Evolutionary conservation across 2,329 filamentous ascomycete species (phyloP).

Genomic region (Chalara sp.): DNA sequence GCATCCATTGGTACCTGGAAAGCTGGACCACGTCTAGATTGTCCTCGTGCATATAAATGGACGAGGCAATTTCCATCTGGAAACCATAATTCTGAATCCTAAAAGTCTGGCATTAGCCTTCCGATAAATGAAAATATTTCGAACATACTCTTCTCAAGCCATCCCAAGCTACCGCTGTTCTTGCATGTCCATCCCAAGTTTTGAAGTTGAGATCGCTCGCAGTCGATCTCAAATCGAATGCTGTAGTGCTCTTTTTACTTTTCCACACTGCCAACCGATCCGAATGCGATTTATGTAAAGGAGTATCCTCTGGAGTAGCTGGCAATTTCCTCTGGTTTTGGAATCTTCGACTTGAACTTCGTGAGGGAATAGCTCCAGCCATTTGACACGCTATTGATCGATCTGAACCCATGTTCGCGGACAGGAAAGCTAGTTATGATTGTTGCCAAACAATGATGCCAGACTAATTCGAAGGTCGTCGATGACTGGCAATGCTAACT

Average conservation of each 20-base stretch:
- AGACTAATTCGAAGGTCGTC: too few species aligned
- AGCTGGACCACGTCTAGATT: slow-evolving; percentile 58
- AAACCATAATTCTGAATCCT: slow-evolving; percentile 70
- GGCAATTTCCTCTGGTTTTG: too few species aligned
- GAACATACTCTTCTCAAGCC: slow-evolving; percentile 36
- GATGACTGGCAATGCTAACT: too few species aligned
- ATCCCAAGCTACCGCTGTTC: slow-evolving; percentile 33
- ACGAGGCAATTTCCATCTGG: slow-evolving; percentile 62
- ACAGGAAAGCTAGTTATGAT: too few species aligned
- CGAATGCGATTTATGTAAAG: too few species aligned
- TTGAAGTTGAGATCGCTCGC: slow-evolving; percentile 20
- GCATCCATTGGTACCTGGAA: slow-evolving; percentile 57
- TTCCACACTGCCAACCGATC: too few species aligned
- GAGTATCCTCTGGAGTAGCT: too few species aligned
- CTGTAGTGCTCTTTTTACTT: neutral
- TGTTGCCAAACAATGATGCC: too few species aligned
- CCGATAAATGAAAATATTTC: neutral
- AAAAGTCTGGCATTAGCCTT: slow-evolving; percentile 3
- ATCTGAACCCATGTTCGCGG: too few species aligned
- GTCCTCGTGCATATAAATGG: slow-evolving; percentile 59
- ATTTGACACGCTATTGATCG: too few species aligned
- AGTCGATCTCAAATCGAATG: slow-evolving; percentile 3
- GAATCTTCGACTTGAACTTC: too few species aligned
- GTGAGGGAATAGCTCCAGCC: too few species aligned
- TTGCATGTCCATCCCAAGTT: slow-evolving; percentile 31